A percentile compares a stretch with the other conserved stretches of the same genome.
These are phyloP conservation scores for Arabidopsis lyrata DNA, from an alignment of 441 rosid genomes.

Conservation along the genomic window DNA sequence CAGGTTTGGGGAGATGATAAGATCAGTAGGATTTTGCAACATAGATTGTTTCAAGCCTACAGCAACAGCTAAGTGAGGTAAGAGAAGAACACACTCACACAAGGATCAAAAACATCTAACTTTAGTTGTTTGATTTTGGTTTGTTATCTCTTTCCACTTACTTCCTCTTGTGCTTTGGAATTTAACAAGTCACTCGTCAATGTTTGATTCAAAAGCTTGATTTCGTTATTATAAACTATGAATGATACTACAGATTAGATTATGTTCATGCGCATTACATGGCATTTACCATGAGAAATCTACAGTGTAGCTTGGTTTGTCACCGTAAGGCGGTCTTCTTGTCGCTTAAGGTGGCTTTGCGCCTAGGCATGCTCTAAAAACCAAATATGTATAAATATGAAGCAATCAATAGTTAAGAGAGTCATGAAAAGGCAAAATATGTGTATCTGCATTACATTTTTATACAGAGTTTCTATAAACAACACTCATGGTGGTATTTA, in stretches of 20 bases:
- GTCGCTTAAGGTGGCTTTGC: no score
- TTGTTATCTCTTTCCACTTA: conserved; percentile 26
- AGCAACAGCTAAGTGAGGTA: conserved; percentile 49
- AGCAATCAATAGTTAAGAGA: neutral
- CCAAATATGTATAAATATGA: neutral
- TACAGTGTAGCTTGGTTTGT: neutral
- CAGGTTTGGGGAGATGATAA: conserved; percentile 86
- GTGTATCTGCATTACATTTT: conserved; percentile 30
- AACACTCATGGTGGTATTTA: conserved; percentile 19
- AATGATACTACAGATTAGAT: neutral
- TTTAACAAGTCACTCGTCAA: conserved; percentile 16
- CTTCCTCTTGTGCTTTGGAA: conserved; percentile 19
- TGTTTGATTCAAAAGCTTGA: conserved; percentile 14
- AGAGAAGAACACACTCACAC: conserved; percentile 15
- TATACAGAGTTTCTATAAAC: conserved; percentile 28
- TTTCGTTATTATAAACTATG: conserved; percentile 18
- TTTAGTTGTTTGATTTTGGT: conserved; percentile 31
- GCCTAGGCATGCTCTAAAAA: no score
- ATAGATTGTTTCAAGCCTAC: conserved; percentile 93
- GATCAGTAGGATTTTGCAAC: conserved; percentile 90
- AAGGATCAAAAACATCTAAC: conserved; percentile 29
- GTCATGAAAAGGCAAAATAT: neutral
- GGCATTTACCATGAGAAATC: neutral
- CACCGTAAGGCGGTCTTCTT: neutral
- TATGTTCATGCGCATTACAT: neutral